Evolutionary conservation across 169 alveolate species (phyloP), one percentile per base, ranked within the genome.

Genomic region (Ichthyophthirius multifiliis): DNA sequence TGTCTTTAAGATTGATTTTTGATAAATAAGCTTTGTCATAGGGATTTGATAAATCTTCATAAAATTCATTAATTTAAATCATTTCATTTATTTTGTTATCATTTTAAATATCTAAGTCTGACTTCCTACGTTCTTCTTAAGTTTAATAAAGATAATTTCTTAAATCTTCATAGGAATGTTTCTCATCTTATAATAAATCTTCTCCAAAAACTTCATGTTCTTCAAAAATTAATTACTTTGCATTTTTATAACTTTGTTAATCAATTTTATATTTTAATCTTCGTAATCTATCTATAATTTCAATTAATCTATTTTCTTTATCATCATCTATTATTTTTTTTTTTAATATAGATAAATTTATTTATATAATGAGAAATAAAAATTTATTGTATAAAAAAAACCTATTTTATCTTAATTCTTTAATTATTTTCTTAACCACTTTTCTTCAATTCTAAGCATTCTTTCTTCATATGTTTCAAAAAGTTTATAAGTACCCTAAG

Each of bases 401-500:
- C 77, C 46, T 20, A 10, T 16, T 7, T 32, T 32, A 9, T 67
- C 71, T 34, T 34, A 34, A 27, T 55, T 55, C 43, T 55, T 55
- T 13, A 55, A 27, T 55, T 55, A 55, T 27, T 39, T 34, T 27
- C 71, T 34, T n/a, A 55, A 39, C 71, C 71, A 55, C 71, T 67
- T 67, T 18, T 35, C 77, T 67, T 67, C 77, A 37, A 67, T 39
- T 35, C 77, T 41, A 18, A 67, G 62, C 20, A 34, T 20, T 35
- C 77, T 41, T 67, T 67, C 77, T 12, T 67, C 48, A 67, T 67
- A 67, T 18, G 77, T 67, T 67, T 67, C 77, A 41, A 67, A 34
- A 7, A 67, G 20, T 41, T 67, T 67, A 23, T 67, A 67, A 20
- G 77, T 67, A 41, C 39, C 39, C 16, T 27, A 62, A 39, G 35